phyloP scores from a whole-genome alignment of 2,329 filamentous ascomycete species.

The Exophiala calicioides region DNA sequence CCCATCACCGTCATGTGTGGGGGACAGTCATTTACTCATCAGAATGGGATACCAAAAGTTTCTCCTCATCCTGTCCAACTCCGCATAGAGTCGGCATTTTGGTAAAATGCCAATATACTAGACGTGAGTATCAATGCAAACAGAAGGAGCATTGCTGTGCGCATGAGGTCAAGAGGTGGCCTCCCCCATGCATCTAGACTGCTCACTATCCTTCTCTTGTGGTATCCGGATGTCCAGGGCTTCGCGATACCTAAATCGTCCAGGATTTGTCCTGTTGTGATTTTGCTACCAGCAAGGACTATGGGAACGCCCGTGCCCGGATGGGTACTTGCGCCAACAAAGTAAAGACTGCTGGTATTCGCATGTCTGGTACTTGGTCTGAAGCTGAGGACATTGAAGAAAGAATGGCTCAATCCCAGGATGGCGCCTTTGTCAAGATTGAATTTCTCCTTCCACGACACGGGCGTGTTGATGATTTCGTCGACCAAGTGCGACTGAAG shows the following conservation, averaged over 20 bases:
- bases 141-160: conserved; percentile 5
- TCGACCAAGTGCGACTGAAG: conserved; percentile 53
- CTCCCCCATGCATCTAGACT: conserved; percentile 23
- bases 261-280: conserved; percentile 58
- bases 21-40: no score
- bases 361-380: conserved; percentile 36
- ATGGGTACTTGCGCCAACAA: conserved; percentile 74
- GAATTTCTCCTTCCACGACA: conserved; percentile 65
- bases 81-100: no score
- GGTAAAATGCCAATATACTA: conserved; percentile 4
- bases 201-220: conserved; percentile 24
- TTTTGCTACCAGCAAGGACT: conserved; percentile 67
- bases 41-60: no score
- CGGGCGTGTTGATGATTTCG: conserved; percentile 67
- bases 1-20: no score
- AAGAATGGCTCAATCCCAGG: conserved; percentile 69
- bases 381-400: conserved; percentile 55
- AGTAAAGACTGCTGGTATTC: conserved; percentile 55
- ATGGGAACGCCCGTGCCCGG: conserved; percentile 76
- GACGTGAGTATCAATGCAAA: conserved; percentile 15
- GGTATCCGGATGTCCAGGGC: conserved; percentile 41
- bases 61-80: no score
- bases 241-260: conserved; percentile 40
- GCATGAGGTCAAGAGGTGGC: conserved; percentile 20
- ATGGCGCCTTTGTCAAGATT: conserved; percentile 76